phyloP scores from a whole-genome alignment of 352 stramenopile genomes.

The Pythium guiyangense region DNA sequence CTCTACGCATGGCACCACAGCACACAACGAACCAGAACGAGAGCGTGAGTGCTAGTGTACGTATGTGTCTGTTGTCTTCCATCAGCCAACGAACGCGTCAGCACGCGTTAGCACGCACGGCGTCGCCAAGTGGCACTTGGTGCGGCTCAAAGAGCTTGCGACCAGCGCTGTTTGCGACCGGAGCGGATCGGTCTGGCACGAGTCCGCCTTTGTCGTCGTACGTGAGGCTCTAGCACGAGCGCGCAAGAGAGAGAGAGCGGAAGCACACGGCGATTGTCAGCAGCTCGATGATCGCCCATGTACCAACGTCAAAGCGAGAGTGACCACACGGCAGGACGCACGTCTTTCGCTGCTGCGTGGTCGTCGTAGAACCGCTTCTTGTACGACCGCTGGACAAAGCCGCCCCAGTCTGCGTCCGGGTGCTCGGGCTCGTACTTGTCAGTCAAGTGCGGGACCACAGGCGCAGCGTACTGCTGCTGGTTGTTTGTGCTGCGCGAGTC shows the following conservation, averaged over 20 bases:
- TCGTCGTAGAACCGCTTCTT: slow-evolving; percentile 62
- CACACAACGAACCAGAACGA: neutral
- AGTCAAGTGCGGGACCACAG: slow-evolving; percentile 39
- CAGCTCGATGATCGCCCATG: no score
- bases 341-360: slow-evolving; percentile 33
- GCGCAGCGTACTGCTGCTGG: slow-evolving; percentile 3
- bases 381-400: slow-evolving; percentile 53
- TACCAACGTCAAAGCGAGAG: no score
- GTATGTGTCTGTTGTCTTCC: neutral
- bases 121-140: slow-evolving; percentile 25
- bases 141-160: slow-evolving; percentile 61
- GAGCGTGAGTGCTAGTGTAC: neutral
- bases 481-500: slow-evolving; percentile 10
- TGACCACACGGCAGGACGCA: no score
- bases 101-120: slow-evolving; percentile 2
- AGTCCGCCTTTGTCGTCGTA: slow-evolving; percentile 55
- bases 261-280: no score
- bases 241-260: neutral
- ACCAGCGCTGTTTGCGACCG: slow-evolving; percentile 17
- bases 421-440: slow-evolving; percentile 77
- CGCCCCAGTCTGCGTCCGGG: slow-evolving; percentile 70
- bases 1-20: slow-evolving; percentile 10
- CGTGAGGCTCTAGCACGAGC: slow-evolving; percentile 32
- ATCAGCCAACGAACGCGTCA: neutral
- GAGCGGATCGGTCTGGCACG: slow-evolving; percentile 29